phyloP scores from a whole-genome alignment of 2,329 filamentous ascomycete species.

The Daldinia sp. region DNA sequence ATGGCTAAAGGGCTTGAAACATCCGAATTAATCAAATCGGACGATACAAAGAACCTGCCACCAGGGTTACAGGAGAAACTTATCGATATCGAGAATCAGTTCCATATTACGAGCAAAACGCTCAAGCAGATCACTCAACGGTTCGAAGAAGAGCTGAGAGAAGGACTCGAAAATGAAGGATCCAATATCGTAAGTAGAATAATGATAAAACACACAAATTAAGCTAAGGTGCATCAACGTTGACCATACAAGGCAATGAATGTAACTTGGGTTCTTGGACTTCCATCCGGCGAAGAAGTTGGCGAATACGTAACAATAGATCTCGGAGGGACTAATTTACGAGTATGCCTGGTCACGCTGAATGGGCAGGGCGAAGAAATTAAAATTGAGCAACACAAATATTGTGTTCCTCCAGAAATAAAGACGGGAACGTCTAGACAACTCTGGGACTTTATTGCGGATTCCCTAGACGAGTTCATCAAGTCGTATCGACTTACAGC shows the following conservation, averaged over 20 bases:
- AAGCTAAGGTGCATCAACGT: not conserved
- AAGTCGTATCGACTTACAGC: conserved; percentile 72
- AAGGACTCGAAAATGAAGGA: conserved; percentile 67
- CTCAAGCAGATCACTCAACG: conserved; percentile 90
- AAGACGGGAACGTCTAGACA: conserved; percentile 84
- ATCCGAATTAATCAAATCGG: not conserved
- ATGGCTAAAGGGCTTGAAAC: not conserved
- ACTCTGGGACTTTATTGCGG: conserved; percentile 93
- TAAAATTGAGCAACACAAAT: conserved; percentile 94
- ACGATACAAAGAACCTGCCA: not conserved
- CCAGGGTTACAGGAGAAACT: not conserved
- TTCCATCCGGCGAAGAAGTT: conserved; percentile 84
- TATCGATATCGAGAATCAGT: conserved; percentile 69
- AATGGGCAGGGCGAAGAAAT: conserved; percentile 88
- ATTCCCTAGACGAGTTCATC: conserved; percentile 89
- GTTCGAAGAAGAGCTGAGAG: conserved; percentile 82
- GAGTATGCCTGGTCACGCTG: conserved; percentile 89
- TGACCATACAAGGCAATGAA: conserved; percentile 80
- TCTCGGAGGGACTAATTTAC: conserved; percentile 94
- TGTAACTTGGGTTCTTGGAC: conserved; percentile 92
- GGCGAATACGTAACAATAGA: conserved; percentile 90
- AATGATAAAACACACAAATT: too few relatives aligned
- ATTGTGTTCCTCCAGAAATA: conserved; percentile 89
- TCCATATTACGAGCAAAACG: conserved; percentile 78
- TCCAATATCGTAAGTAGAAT: conserved; percentile 15